phyloP scores from a whole-genome alignment of 1,284 basidiomycete genomes.

The Pyrrhoderma lamaoense region DNA sequence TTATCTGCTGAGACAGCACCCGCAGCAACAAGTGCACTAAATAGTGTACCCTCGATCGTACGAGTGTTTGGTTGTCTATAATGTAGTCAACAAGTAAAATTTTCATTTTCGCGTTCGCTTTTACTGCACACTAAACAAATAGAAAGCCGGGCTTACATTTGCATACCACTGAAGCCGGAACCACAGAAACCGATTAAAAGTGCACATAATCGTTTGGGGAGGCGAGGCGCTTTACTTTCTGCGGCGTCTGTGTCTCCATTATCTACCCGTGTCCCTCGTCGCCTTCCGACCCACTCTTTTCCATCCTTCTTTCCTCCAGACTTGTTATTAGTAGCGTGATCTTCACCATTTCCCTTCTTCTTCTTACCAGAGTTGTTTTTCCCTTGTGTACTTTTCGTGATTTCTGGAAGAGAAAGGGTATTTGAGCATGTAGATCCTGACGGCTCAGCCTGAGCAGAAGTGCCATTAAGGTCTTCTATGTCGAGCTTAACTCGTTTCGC shows the following conservation, averaged over 20 bases:
- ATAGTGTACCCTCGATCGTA: constrained; percentile 91
- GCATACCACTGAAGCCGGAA: constrained; percentile 87
- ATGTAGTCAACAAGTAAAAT: constrained; percentile 8
- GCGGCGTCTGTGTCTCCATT: constrained; percentile 24
- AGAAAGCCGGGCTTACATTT: constrained; percentile 62
- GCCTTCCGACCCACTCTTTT: constrained; percentile 4
- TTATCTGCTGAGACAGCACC: constrained; percentile 94
- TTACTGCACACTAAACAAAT: neutral
- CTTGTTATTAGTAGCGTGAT: too few species aligned
- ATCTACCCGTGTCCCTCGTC: constrained; percentile 12
- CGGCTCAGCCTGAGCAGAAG: too few species aligned
- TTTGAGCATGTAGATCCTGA: too few species aligned
- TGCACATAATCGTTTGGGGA: constrained; percentile 70
- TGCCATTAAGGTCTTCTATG: too few species aligned
- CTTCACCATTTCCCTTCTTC: too few species aligned
- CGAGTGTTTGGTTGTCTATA: constrained; percentile 47
- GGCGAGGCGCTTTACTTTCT: constrained; percentile 36
- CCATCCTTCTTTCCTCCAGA: constrained; percentile 3
- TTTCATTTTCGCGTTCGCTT: constrained; percentile 5
- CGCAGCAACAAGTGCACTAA: constrained; percentile 80
- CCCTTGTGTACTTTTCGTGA: too few species aligned
- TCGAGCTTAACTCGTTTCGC: too few species aligned
- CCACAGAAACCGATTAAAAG: constrained; percentile 75
- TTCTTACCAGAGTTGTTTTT: too few species aligned
- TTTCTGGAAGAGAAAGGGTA: too few species aligned